Evolutionary conservation across 2,329 filamentous ascomycete species (phyloP), one percentile per base, ranked within the genome.

Genomic region (Erysiphe pisi): DNA sequence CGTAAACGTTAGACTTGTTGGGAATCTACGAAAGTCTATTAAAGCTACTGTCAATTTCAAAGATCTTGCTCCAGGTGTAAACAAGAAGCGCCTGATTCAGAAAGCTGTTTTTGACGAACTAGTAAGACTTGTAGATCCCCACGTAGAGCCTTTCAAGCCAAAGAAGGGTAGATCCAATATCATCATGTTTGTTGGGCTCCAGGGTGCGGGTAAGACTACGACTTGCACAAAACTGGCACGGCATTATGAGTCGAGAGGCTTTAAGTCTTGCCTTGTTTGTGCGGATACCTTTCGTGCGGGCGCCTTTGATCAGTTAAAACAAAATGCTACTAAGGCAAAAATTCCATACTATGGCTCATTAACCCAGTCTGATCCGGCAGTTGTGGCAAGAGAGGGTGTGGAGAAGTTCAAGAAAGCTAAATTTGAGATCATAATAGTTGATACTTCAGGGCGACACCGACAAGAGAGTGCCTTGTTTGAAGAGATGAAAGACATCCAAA

Each of bases 401-500:
- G 93, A 97, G 71, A 96, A 98, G 84, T 99, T 99, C 86, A 97
- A 97, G 85, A 98, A 97, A 86, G 95, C 99, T 85, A 89, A 90
- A 73, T 99, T 99, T 82, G 95, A 99, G 84, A 90, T 99, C 80
- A 99, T 99, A 81, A 98, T 99, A 79, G 95, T 99, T 77, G 95
- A 99, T 84, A 99, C 95, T 0, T 97, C 93, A 71, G 95, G 95
- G 83, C 88, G 95, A 80, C 95, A 99, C 85, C 89, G 93, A 82
- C 95, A 99, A 82, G 95, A 99, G 84, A 90, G 93, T 81, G 94
- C 96, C 16, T 86, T 99, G 4, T 99, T 99, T 84, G 92, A 94
- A 79, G 95, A 99, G 83, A 99, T 99, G 95, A 88, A 93, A 78
- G 94, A 99, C 82, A 98, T 99, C 78, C 95, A 99, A 82, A 87